phyloP scores from a whole-genome alignment of 2,329 filamentous ascomycete species.

The Paramyrothecium sp. region DNA sequence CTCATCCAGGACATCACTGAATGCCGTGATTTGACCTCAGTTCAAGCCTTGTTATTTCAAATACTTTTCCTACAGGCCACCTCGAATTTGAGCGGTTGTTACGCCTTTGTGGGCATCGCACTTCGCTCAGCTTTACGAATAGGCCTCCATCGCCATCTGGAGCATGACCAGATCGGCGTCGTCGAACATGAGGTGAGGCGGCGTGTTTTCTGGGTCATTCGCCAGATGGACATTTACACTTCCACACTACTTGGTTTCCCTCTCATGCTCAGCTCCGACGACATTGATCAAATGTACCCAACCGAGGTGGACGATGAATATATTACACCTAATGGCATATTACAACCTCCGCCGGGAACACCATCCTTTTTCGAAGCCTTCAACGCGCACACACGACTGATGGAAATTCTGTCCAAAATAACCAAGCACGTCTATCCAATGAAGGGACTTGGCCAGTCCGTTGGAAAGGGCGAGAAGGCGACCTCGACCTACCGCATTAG shows the following conservation, averaged over 20 bases:
- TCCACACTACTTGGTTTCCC: conserved; percentile 67
- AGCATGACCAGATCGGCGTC: conserved; percentile 59
- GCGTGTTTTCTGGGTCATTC: conserved; percentile 65
- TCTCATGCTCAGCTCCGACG: conserved; percentile 60
- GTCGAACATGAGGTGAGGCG: conserved; percentile 64
- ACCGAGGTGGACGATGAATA: conserved; percentile 66
- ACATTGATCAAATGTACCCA: conserved; percentile 66
- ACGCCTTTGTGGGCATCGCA: conserved; percentile 77
- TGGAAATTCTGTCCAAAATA: conserved; percentile 63
- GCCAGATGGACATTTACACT: conserved; percentile 70
- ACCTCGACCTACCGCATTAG: conserved; percentile 61
- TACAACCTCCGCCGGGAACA: conserved; percentile 52
- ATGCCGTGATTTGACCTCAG: conserved; percentile 70
- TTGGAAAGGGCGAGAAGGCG: conserved; percentile 37
- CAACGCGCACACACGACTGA: conserved; percentile 63
- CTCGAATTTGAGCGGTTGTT: conserved; percentile 75
- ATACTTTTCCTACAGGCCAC: conserved; percentile 79
- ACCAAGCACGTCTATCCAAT: conserved; percentile 66
- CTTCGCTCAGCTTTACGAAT: conserved; percentile 73
- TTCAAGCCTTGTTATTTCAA: conserved; percentile 77
- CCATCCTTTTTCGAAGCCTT: conserved; percentile 63
- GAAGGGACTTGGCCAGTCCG: conserved; percentile 51
- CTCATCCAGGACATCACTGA: conserved; percentile 65
- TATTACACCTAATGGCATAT: conserved; percentile 58
- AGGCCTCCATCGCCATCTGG: conserved; percentile 72